Percentiles rank a stretch among this genome's conserved stretches.
Evolutionary conservation across 176 grass and related monocot genomes (phyloP).

Genomic region (Stipa capillata): DNA sequence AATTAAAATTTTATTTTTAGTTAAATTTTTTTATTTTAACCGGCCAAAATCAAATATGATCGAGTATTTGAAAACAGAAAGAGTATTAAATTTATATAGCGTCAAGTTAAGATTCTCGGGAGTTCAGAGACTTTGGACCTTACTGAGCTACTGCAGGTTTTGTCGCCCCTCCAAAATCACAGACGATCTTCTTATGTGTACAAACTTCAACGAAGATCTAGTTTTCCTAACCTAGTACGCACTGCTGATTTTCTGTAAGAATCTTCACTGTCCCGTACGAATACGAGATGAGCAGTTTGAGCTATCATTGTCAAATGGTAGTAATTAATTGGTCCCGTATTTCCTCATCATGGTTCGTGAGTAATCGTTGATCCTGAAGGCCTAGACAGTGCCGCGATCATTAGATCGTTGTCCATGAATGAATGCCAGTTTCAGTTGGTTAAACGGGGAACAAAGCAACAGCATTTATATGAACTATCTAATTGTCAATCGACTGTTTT

Average conservation of each 20-base stretch:
- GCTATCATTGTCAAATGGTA: not conserved
- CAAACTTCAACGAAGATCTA: no score
- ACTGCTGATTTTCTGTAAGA: not conserved
- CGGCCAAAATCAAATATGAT: no score
- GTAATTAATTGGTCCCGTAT: not conserved
- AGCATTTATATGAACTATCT: no score
- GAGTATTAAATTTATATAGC: not conserved
- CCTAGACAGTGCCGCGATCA: no score
- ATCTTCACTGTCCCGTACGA: not conserved
- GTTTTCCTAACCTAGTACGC: no score
- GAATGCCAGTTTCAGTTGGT: not conserved
- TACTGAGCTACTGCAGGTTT: not conserved
- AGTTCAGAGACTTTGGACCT: not conserved
- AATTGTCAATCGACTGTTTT: no score
- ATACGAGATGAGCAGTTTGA: not conserved
- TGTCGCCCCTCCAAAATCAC: no score
- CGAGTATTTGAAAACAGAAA: no score
- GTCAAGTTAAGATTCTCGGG: not conserved
- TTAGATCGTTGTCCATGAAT: not conserved
- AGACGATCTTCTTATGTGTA: no score
- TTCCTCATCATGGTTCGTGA: not conserved
- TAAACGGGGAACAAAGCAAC: not conserved
- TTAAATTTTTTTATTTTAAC: no score
- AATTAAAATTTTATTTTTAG: no score
- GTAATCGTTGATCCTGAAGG: not conserved